Conservation (phyloP, 1,284 basidiomycete species). For the Chiua sp. region DNA sequence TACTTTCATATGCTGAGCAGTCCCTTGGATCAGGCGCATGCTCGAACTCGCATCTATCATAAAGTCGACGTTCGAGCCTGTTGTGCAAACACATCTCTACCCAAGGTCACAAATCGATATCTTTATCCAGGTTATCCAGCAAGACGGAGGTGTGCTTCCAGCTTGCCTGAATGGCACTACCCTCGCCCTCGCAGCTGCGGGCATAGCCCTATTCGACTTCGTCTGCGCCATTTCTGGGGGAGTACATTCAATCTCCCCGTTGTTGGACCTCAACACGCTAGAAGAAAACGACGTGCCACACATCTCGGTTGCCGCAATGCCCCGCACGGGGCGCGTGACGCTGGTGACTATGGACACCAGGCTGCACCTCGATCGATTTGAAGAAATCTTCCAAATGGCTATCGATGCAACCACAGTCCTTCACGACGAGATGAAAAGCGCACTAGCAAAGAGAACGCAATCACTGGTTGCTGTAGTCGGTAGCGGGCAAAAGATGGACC, state of each 20-base stretch:
- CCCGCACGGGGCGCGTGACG: conserved; percentile 82
- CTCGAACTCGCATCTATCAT: conserved; percentile 88
- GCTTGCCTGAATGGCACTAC: conserved; percentile 96
- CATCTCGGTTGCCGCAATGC: conserved; percentile 88
- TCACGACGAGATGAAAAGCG: conserved; percentile 84
- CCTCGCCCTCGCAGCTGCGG: conserved; percentile 89
- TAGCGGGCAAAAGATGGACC: conserved; percentile 31
- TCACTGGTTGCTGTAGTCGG: conserved; percentile 58
- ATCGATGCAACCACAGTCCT: conserved; percentile 81
- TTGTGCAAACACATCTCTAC: conserved; percentile 90
- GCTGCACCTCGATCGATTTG: conserved; percentile 92
- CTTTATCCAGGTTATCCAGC: conserved; percentile 90
- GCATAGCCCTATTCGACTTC: conserved; percentile 91
- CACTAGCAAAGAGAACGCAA: conserved; percentile 70
- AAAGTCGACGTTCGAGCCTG: conserved; percentile 95
- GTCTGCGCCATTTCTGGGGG: conserved; percentile 87
- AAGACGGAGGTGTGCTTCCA: conserved; percentile 93
- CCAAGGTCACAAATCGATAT: conserved; percentile 96
- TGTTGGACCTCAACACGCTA: conserved; percentile 86
- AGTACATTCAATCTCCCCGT: conserved; percentile 75
- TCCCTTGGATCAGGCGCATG: conserved; percentile 65
- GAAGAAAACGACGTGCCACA: conserved; percentile 94
- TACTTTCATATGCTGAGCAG: conserved; percentile 10
- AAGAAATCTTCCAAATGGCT: conserved; percentile 85
- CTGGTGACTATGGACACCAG: conserved; percentile 94